A percentile compares a stretch with the other conserved stretches of the same genome.
phyloP scores from a whole-genome alignment of 2,329 filamentous ascomycete genomes.

The Grosmannia huntii region DNA sequence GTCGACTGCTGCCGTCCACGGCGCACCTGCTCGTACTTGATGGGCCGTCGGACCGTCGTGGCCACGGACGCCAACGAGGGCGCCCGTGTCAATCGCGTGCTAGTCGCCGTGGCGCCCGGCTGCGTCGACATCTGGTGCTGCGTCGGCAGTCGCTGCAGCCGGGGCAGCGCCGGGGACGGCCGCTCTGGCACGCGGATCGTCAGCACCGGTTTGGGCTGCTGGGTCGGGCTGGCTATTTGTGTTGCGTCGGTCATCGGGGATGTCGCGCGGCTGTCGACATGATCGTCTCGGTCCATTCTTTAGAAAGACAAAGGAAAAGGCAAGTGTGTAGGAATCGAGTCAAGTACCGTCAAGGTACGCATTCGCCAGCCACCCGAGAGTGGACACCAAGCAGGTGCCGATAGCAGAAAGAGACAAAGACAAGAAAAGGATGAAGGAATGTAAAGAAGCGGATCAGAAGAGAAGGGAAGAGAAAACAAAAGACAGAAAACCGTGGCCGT shows the following conservation, averaged over 20 bases:
- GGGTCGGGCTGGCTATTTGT: neutral
- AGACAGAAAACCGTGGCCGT: neutral
- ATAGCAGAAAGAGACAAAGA: neutral
- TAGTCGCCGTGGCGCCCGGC: neutral
- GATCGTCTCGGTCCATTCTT: neutral
- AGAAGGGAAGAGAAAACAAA: neutral
- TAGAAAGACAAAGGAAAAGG: neutral
- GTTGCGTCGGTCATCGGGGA: neutral
- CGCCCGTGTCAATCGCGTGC: neutral
- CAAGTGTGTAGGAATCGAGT: neutral
- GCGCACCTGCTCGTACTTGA: slow-evolving; percentile 5
- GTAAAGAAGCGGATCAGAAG: too few species aligned
- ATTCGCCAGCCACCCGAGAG: neutral
- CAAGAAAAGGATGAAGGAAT: neutral
- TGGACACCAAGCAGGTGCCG: neutral
- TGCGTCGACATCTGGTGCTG: neutral
- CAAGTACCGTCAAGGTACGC: neutral
- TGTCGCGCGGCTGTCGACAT: neutral
- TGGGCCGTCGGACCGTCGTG: neutral
- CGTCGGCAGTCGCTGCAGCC: neutral
- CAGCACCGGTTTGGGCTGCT: neutral
- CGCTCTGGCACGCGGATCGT: neutral
- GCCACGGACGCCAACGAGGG: neutral
- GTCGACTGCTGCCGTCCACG: slow-evolving; percentile 26
- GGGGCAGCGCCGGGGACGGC: neutral